Conservation (phyloP, 2,329 filamentous ascomycete species). For the Epichloe aotearoae region DNA sequence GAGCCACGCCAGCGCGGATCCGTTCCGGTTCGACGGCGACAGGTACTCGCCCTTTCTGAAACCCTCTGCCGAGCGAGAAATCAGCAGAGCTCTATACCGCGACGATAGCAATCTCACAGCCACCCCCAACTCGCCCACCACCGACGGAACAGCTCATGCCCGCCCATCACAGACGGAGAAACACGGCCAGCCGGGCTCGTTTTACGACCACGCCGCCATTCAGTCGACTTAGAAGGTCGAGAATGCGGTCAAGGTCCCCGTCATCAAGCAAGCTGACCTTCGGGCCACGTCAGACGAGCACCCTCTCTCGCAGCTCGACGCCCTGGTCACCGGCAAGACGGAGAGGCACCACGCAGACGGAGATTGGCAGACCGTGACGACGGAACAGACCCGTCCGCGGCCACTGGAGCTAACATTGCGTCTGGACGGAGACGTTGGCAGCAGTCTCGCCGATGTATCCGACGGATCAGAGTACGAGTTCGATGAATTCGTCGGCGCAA, state of each 20-base stretch:
- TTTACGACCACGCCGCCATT: slow-evolving; percentile 25
- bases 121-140: neutral
- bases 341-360: slow-evolving; percentile 10
- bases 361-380: slow-evolving; percentile 26
- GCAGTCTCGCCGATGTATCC: slow-evolving; percentile 33
- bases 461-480: slow-evolving; percentile 17
- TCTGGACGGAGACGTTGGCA: slow-evolving; percentile 20
- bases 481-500: slow-evolving; percentile 3
- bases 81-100: slow-evolving; percentile 26
- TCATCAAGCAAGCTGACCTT: slow-evolving; percentile 10
- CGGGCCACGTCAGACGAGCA: neutral
- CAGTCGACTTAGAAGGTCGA: slow-evolving; percentile 28
- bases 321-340: slow-evolving; percentile 7
- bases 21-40: slow-evolving; percentile 32
- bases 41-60: slow-evolving; percentile 25
- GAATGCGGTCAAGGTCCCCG: slow-evolving; percentile 24
- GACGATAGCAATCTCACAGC: slow-evolving; percentile 12
- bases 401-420: slow-evolving; percentile 12
- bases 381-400: slow-evolving; percentile 13
- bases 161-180: neutral
- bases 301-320: slow-evolving; percentile 3
- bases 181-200: slow-evolving; percentile 11
- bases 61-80: slow-evolving; percentile 27
- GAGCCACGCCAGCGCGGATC: slow-evolving; percentile 25
- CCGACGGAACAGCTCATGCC: slow-evolving; percentile 1